Evolutionary conservation across 1,284 basidiomycete species (phyloP).

Genomic region (Trichosporon coremiiforme): DNA sequence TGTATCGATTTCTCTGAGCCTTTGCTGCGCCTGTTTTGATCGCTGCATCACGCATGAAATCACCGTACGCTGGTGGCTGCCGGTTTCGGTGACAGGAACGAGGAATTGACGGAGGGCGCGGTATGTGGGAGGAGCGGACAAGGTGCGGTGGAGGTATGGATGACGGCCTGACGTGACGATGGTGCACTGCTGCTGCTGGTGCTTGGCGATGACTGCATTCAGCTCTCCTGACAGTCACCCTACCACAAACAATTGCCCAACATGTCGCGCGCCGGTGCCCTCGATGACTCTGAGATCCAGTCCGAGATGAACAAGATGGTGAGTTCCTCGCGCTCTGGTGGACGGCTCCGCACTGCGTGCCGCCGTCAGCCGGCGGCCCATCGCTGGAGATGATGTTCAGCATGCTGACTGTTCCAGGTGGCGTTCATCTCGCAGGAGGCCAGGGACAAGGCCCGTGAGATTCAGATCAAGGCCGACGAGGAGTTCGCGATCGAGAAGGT

Average conservation of each 20-base stretch:
- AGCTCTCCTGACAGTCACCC: conserved; percentile 11
- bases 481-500: conserved; percentile 98
- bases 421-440: conserved; percentile 97
- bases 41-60: background rate
- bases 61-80: background rate
- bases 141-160: conserved; percentile 10
- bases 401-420: conserved; percentile 62
- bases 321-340: conserved; percentile 36
- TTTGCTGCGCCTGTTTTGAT: background rate
- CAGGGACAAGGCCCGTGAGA: conserved; percentile 92
- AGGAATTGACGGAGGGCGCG: background rate
- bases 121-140: conserved; percentile 12
- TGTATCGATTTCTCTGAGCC: background rate
- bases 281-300: conserved; percentile 95
- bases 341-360: conserved; percentile 22
- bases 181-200: conserved; percentile 12
- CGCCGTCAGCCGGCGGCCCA: conserved; percentile 2
- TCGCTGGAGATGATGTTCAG: background rate
- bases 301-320: conserved; percentile 99
- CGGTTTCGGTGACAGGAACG: background rate
- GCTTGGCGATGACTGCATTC: conserved; percentile 4
- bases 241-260: conserved; percentile 30
- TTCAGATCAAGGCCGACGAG: conserved; percentile 93
- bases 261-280: conserved; percentile 61
- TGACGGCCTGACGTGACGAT: conserved; percentile 19